Evolutionary conservation across 805 yeast genomes (phyloP).

Genomic region (Groenewaldozyma salmanticensis): DNA sequence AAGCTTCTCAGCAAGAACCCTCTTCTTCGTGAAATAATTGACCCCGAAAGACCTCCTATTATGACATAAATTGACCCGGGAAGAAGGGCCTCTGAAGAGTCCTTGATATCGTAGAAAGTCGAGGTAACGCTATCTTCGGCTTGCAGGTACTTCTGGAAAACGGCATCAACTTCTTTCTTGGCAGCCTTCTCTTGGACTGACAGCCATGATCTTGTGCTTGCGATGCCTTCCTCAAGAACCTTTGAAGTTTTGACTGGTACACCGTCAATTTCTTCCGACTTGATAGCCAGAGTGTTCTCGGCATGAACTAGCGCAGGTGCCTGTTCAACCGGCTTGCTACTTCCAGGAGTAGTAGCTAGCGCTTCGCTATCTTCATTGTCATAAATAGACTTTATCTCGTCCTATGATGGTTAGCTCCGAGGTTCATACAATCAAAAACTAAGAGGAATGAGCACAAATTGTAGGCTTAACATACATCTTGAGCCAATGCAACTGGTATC

Average conservation of each 20-base stretch:
- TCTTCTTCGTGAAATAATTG: slow-evolving; percentile 61
- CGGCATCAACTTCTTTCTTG: slow-evolving; percentile 35
- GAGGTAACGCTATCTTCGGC: slow-evolving; percentile 55
- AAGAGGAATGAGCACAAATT: no score
- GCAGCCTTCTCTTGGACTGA: slow-evolving; percentile 27
- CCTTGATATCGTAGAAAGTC: slow-evolving; percentile 55
- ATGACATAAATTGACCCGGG: slow-evolving; percentile 63
- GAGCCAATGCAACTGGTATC: slow-evolving; percentile 13
- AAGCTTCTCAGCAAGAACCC: slow-evolving; percentile 43
- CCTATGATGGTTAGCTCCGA: no score
- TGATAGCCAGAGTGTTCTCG: slow-evolving; percentile 11
- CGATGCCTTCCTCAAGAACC: slow-evolving; percentile 40
- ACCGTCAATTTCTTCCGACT: slow-evolving; percentile 39
- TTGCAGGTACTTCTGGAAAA: slow-evolving; percentile 41
- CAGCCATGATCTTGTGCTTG: slow-evolving; percentile 37
- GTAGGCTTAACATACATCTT: slow-evolving; percentile 5
- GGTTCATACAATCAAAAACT: no score
- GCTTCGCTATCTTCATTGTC: slow-evolving; percentile 20
- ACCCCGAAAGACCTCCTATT: slow-evolving; percentile 63
- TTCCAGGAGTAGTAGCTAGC: slow-evolving; percentile 23
- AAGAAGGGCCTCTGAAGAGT: slow-evolving; percentile 54
- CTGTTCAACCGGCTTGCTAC: slow-evolving; percentile 12
- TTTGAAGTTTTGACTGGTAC: slow-evolving; percentile 45
- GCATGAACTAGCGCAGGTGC: slow-evolving; percentile 10
- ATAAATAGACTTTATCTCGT: slow-evolving; percentile 17